A percentile compares a stretch with the other conserved stretches of the same genome.
phyloP scores from a whole-genome alignment of 2,329 filamentous ascomycete species.

The Ceratocystis smalleyi region DNA sequence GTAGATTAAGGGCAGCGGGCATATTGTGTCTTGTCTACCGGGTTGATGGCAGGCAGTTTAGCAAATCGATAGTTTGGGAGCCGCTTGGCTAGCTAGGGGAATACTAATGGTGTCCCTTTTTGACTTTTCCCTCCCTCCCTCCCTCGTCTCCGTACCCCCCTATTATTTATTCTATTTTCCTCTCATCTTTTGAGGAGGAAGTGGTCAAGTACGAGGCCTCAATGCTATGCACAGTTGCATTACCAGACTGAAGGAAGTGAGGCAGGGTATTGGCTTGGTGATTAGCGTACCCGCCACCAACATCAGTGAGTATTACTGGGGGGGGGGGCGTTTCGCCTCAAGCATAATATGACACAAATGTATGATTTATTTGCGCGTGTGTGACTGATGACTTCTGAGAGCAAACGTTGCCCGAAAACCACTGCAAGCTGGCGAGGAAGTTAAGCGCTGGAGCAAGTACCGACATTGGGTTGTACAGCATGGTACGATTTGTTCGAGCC shows the following conservation, averaged over 20 bases:
- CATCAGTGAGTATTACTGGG: background rate
- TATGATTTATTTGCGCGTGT: background rate
- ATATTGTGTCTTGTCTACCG: background rate
- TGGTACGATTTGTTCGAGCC: background rate
- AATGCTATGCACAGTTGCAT: background rate
- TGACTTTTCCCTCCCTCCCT: no score
- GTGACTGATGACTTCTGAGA: background rate
- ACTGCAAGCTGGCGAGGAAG: background rate
- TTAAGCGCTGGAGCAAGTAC: background rate
- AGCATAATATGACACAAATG: background rate
- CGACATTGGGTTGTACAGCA: background rate
- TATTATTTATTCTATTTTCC: background rate
- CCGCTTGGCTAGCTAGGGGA: background rate
- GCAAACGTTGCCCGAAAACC: background rate
- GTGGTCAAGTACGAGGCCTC: background rate
- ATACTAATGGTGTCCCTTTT: no score
- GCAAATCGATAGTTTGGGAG: background rate
- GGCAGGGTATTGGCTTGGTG: background rate
- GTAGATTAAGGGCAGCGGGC: conserved; percentile 3
- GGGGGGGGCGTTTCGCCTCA: background rate
- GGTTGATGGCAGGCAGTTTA: background rate
- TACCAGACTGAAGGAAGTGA: background rate
- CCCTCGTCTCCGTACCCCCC: no score
- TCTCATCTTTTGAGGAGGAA: background rate
- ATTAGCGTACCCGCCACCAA: background rate